Conservation (phyloP, 352 stramenopile species). For the Phytophthora fragariae region DNA sequence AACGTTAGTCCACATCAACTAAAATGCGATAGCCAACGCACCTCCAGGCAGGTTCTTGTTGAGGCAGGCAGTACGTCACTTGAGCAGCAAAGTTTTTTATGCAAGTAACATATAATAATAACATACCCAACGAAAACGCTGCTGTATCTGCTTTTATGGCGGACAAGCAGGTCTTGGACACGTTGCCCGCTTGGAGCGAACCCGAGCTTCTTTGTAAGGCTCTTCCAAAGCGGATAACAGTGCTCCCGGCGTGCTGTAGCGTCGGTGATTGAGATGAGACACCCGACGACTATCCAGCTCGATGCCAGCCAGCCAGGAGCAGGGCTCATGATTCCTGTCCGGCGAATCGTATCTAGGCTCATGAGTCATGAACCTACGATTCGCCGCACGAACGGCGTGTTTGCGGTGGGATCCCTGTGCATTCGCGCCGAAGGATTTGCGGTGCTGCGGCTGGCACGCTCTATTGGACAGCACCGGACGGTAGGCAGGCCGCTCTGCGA, state of each 20-base stretch:
- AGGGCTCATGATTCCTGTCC: too few species aligned
- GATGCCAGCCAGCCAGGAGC: slow-evolving; percentile 9
- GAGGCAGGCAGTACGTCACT: too few species aligned
- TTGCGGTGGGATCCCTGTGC: slow-evolving; percentile 15
- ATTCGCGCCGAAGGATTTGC: slow-evolving; percentile 18
- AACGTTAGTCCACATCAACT: not conserved
- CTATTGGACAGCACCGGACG: not conserved
- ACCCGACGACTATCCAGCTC: slow-evolving; percentile 26
- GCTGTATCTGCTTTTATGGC: too few species aligned
- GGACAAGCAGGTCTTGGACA: too few species aligned
- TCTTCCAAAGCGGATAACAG: too few species aligned
- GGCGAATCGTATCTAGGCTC: not conserved
- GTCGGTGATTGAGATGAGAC: slow-evolving; percentile 11
- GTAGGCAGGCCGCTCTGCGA: not conserved
- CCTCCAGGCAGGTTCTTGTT: slow-evolving; percentile 43
- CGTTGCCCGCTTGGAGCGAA: too few species aligned
- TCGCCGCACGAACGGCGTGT: slow-evolving; percentile 24
- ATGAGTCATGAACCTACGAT: not conserved
- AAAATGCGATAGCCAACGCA: slow-evolving; percentile 15
- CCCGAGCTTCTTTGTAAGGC: too few species aligned
- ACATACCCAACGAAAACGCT: too few species aligned
- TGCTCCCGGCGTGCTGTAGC: too few species aligned
- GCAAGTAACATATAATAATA: too few species aligned
- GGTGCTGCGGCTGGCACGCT: slow-evolving; percentile 1
- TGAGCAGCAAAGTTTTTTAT: too few species aligned